Evolutionary conservation across 805 yeast genomes (phyloP), one percentile per base, ranked within the genome.

Genomic region (Maudiozyma pseudohumilis): DNA sequence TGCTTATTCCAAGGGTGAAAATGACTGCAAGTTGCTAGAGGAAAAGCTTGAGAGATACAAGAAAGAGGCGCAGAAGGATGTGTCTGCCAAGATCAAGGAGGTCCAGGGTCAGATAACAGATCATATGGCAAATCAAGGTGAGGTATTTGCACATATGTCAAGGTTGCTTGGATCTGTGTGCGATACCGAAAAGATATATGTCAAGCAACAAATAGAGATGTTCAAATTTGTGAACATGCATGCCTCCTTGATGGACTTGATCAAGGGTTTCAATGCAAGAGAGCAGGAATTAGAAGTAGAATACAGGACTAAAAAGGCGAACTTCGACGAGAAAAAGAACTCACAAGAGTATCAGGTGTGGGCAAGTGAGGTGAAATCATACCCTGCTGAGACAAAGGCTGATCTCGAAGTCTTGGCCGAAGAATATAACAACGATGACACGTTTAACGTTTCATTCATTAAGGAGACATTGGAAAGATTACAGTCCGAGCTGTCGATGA

Each of bases 401-500:
- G 47, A 52, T 7, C 48, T 76, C 18, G 60, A 64, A 10, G 61
- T 49, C 1, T 52, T 68, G 16, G 75, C 75, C 30, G 48, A 47
- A 34, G 31, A 65, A 56, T 62, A 64, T 58, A 52, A 56, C 41
- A 35, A 52, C 31, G 45, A 52, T 9, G 59, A 53, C 2, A 55
- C 47, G 8, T 68, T 77, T 35, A 62, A 64, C 16, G 66, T 68
- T 41, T 43, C 40, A 4, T 49, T 48, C 34, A 53, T 77, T 8
- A 42, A 58, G 23, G 66, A 60, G 10, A 62, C 60, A 33, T 66
- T 76, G 22, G 61, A 60, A 19, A 57, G 63, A 25, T 56, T 76
- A 19, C 69, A 69, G 34, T 72, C 74, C 15, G 80, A 71, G 36
- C 44, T 66, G 25, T 48, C 53, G 12, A 48, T 60, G 40, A 35